A percentile compares a stretch with the other conserved stretches of the same genome.
Conservation (phyloP, 148 eudicot genomes). For the Rhododendron williamsianum region DNA sequence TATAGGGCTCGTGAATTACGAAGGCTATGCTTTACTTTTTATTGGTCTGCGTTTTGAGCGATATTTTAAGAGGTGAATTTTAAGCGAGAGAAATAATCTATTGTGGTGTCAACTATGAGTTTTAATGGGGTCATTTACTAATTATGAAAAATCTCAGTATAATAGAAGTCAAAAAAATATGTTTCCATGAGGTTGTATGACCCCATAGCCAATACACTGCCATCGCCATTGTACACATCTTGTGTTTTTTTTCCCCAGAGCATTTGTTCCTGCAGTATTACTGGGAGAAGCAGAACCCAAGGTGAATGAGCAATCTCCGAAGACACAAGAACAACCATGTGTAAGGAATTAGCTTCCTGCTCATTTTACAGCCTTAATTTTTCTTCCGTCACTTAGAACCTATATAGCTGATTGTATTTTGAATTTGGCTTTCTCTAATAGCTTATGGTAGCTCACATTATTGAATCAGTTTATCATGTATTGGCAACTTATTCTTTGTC, state of each 20-base stretch:
- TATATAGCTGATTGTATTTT: not conserved
- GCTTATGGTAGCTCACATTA: not conserved
- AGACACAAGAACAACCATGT: conserved; percentile 57
- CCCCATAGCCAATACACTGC: not conserved
- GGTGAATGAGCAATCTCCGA: conserved; percentile 65
- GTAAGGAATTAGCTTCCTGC: conserved; percentile 34
- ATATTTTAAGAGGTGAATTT: not conserved
- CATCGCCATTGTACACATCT: not conserved
- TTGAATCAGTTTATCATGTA: not conserved
- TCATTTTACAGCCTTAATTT: not conserved
- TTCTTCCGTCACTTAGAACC: not conserved
- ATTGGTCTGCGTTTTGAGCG: not conserved
- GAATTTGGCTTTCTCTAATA: not conserved
- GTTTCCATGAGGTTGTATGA: not conserved
- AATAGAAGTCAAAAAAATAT: no score
- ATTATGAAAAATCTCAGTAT: not conserved
- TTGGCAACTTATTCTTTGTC: not conserved
- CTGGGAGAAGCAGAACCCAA: conserved; percentile 87
- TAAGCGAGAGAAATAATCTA: not conserved
- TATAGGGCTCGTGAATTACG: not conserved
- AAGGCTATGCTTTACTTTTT: not conserved
- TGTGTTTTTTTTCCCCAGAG: conserved; percentile 41
- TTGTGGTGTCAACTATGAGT: not conserved
- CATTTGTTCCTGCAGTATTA: conserved; percentile 97
- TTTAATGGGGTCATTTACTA: not conserved